Base-by-base conservation (phyloP, 2,329 filamentous ascomycete species). In the Aschersonia sp. region DNA sequence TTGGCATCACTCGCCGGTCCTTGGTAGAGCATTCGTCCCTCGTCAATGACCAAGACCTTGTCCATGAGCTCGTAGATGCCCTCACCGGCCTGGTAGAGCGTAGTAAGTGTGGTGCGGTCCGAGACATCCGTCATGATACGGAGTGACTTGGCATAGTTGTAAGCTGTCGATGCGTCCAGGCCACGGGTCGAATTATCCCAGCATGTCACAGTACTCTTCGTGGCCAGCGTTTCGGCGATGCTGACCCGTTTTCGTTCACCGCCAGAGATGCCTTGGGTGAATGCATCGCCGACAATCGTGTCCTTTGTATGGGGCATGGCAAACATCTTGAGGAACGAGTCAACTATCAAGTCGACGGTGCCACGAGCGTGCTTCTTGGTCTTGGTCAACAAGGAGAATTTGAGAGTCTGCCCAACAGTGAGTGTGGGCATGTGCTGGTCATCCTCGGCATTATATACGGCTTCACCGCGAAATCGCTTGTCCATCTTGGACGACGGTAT, bases 121-220 rank as follows among this genome's bases (percentile, higher is more conserved):
- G 58, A 81, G 51, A 89, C 77, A 51, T 89, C 82, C 3, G 86
- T 89, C 78, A 89, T 85, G 50, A 82, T 74, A 10, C 80, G 73
- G 2, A 84, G 67, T 1, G 78, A 81, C 49, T 80, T 82, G 7
- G 81, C 83, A 55, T 86, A 91, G 57, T 89, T 85, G 4, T 89
- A 70, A 4, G 85, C 86, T 0, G 85, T 89, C 1, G 80, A 85
- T 1, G 84, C 82, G 58, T 92, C 85, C 0, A 91, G 68, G n/a
- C 86, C 86, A 45, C 85, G 72, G 0, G 85, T 91, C 0, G 78
- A 82, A 61, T 91, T 91, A 55, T 91, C 85, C 83, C 84, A 89
- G 52, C 80, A 82, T 35, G 85, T 78, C 1, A 89, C 80, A 0
- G 82, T 80, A 1, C 80, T 80, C 61, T 85, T 83, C 5, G 83